Conservation (phyloP, 2,329 filamentous ascomycete genomes). For the Microsporum canis region DNA sequence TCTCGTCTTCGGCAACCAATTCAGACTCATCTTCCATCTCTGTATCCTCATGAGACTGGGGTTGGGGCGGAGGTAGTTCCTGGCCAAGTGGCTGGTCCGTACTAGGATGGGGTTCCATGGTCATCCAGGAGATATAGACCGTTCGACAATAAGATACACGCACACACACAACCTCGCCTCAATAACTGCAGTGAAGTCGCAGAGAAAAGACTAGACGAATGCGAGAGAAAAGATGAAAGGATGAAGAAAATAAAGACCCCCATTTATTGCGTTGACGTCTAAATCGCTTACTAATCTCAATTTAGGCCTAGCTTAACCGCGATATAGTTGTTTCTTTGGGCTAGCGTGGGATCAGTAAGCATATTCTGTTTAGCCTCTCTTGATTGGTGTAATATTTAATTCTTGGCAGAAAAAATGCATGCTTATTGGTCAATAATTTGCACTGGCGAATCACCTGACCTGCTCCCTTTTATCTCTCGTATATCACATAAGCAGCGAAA, state of each 20-base stretch:
- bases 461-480: not conserved
- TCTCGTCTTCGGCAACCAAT: not conserved
- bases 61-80: not conserved
- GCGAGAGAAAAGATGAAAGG: not conserved
- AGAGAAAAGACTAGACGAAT: not conserved
- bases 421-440: not conserved
- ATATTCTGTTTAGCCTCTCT: not conserved
- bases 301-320: not conserved
- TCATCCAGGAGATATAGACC: not conserved
- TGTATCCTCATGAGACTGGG: not conserved
- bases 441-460: not conserved
- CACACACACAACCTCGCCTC: not conserved
- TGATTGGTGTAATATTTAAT: not conserved
- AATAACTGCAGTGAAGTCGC: not conserved
- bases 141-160: not conserved
- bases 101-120: not conserved
- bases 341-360: not conserved
- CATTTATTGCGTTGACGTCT: slow-evolving; percentile 3
- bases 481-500: not conserved
- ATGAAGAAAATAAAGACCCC: not conserved
- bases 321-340: not conserved
- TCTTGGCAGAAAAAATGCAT: not conserved
- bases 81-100: not conserved
- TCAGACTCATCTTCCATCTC: slow-evolving; percentile 9
- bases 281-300: not conserved